Conservation (phyloP, 192 early-diverging fungal species). For the Geranomyces michiganensis region DNA sequence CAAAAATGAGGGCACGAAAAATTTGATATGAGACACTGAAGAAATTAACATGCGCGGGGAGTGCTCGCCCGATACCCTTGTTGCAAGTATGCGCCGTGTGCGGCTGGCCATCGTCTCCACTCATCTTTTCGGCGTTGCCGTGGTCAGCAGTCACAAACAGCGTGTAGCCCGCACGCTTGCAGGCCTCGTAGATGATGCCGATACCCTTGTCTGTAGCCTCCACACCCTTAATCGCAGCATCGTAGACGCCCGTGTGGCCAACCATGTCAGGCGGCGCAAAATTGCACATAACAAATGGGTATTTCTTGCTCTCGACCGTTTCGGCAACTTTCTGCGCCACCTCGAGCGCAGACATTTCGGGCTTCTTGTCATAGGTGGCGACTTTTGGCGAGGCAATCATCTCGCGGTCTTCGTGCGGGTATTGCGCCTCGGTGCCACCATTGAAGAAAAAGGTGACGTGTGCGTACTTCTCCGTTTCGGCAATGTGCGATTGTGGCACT, state of each 20-base stretch:
- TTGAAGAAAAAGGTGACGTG: conserved; percentile 99
- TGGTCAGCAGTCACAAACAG: conserved; percentile 98
- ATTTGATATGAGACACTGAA: not conserved
- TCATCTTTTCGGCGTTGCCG: conserved; percentile 99
- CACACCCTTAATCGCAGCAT: conserved; percentile 88
- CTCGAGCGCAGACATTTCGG: conserved; percentile 89
- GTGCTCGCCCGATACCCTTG: not conserved
- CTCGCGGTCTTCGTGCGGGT: conserved; percentile 83
- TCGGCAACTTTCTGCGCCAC: conserved; percentile 92
- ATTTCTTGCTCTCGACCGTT: conserved; percentile 73
- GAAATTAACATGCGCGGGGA: not conserved
- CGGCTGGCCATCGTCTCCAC: conserved; percentile 79
- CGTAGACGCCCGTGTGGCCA: conserved; percentile 96
- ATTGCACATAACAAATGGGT: conserved; percentile 97
- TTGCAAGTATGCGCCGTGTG: conserved; percentile 96
- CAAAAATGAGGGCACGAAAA: conserved; percentile 25
- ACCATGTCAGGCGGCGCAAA: conserved; percentile 93
- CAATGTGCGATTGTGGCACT: conserved; percentile 93
- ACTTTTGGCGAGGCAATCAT: conserved; percentile 93
- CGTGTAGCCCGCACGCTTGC: conserved; percentile 82
- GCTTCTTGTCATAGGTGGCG: conserved; percentile 96
- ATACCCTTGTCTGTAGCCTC: conserved; percentile 95
- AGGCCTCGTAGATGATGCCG: conserved; percentile 90
- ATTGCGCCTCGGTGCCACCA: conserved; percentile 94
- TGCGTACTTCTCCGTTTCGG: conserved; percentile 99